Evolutionary conservation across 2,329 filamentous ascomycete species (phyloP), one percentile per base, ranked within the genome.

Genomic region (Beauveria sp.): DNA sequence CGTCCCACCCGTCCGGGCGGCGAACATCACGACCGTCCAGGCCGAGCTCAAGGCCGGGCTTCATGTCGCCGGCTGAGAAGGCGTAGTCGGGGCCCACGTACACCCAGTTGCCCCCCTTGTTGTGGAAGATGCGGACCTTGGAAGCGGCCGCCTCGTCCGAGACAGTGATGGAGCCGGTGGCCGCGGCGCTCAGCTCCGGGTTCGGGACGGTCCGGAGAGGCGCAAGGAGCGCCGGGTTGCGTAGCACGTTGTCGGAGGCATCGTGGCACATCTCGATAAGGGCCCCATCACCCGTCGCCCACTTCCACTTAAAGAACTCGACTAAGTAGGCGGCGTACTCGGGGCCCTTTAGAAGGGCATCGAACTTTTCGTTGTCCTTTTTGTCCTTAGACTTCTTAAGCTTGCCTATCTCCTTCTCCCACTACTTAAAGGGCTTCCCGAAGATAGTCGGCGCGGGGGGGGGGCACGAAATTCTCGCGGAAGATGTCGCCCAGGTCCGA

Each of bases 21-120:
- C 65, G 66, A 3, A 70, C 65, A 40, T 75, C 72, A 1, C 74
- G 69, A 0, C 66, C 71, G 62, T 76, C 74, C 1, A 76, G 66
- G 0, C 72, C 72, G 0, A 77, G 64, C 9, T 67, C 63, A 1
- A 76, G 65, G 0, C 74, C 75, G 0, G 56, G 31, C 2, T 64
- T 63, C 1, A 77, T 61, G 12, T 72, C 63, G 3, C 63, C 56
- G 0, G 70, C 55, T 1, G 65, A 66, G 48, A 76, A 76, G 0
- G 57, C 64, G 14, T 68, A 46, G 9, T 69, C 62, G 0, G 50
- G 49, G 14, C 67, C 62, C 2, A 72, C 65, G 3, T 71, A 64
- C 0, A 49, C 51, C 72, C 73, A 74, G 2, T 65, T 62, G 12
- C 63, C 60, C 18, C 16, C 42, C 10, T 65, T 58, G 18, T 67